Percentiles rank a stretch among this genome's conserved stretches.
These are phyloP conservation scores for Calcarisporium arbuscula DNA, from an alignment of 2,329 filamentous ascomycete genomes.

Conservation along the genomic window DNA sequence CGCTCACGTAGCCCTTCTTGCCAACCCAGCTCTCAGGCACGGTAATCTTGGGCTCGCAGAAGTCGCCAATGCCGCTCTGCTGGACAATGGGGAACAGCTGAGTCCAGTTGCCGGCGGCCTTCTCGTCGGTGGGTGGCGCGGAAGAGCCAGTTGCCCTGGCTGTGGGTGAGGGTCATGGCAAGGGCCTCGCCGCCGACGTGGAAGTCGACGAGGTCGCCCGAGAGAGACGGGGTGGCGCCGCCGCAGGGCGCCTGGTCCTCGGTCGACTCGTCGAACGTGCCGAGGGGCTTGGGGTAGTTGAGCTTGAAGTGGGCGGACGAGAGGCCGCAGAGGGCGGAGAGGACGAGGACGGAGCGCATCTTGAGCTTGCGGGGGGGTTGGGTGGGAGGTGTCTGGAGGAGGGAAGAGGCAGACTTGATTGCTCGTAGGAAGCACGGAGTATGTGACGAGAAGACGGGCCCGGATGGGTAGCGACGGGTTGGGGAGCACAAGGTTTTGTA, in stretches of 20 bases:
- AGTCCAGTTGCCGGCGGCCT: constrained; percentile 44
- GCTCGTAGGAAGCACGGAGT: no score
- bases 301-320: constrained; percentile 50
- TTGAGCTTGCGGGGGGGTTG: no score
- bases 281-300: constrained; percentile 39
- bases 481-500: no score
- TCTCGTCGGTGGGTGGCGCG: constrained; percentile 48
- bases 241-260: constrained; percentile 45
- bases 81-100: constrained; percentile 46
- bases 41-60: constrained; percentile 44
- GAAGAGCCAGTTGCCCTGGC: constrained; percentile 50
- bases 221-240: constrained; percentile 38
- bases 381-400: constrained; percentile 3
- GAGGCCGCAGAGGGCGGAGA: constrained; percentile 31
- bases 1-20: constrained; percentile 46
- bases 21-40: constrained; percentile 46
- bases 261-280: constrained; percentile 41
- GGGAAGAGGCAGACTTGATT: neutral
- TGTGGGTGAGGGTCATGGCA: constrained; percentile 40
- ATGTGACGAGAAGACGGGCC: no score
- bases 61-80: constrained; percentile 48
- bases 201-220: constrained; percentile 44
- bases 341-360: constrained; percentile 32
- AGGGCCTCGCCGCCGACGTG: constrained; percentile 51
- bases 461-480: no score